These are phyloP conservation scores for Asterella californica DNA, from an alignment of 225 moss, liverwort and hornwort species.

Conservation along the genomic window DNA sequence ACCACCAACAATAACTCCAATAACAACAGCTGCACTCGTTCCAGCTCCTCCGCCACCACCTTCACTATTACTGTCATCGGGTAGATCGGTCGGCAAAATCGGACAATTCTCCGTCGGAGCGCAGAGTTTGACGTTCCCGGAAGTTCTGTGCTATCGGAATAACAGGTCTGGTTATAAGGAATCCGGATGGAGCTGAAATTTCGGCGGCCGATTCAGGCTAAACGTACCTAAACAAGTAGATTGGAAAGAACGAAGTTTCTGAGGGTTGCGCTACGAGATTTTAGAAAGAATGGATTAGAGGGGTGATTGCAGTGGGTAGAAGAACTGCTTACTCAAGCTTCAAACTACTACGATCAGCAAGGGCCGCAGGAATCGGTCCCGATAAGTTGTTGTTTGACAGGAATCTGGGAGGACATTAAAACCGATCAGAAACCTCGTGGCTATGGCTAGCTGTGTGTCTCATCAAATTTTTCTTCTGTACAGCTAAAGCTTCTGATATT, in stretches of 20 bases:
- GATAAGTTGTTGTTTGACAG: constrained; percentile 25
- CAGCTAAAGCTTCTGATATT: too few species aligned
- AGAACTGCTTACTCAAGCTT: constrained; percentile 19
- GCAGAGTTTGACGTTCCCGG: constrained; percentile 14
- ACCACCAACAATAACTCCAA: constrained; percentile 14
- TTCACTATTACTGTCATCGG: too few species aligned
- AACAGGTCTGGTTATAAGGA: background rate
- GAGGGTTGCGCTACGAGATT: too few species aligned
- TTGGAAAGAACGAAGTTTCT: too few species aligned
- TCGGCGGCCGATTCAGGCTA: background rate
- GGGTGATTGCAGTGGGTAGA: background rate
- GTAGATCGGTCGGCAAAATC: background rate
- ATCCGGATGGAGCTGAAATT: background rate
- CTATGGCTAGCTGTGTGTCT: too few species aligned
- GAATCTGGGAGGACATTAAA: constrained; percentile 19
- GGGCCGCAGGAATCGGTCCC: constrained; percentile 31
- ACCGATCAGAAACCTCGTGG: background rate
- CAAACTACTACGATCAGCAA: constrained; percentile 22
- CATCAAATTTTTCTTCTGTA: too few species aligned
- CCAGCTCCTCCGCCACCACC: background rate
- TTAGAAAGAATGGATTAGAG: background rate
- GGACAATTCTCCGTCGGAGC: constrained; percentile 7
- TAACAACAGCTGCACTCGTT: background rate
- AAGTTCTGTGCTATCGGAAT: background rate
- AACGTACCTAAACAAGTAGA: background rate